phyloP scores from a whole-genome alignment of 1,139 yeast genomes.

The Suhomyces bokatorum region DNA sequence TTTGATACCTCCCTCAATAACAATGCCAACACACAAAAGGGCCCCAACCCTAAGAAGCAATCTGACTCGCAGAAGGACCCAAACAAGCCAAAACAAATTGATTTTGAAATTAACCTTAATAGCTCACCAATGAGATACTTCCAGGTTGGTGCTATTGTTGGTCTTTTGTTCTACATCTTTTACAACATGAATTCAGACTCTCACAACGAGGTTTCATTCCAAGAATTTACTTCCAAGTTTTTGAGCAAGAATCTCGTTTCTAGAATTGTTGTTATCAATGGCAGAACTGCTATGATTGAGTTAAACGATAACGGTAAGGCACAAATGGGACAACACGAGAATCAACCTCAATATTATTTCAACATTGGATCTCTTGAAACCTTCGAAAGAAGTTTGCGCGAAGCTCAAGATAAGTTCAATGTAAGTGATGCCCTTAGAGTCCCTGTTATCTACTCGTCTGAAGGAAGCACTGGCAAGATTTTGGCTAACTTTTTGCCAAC shows the following conservation, averaged over 20 bases:
- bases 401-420: conserved; percentile 67
- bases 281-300: conserved; percentile 40
- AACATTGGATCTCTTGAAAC: conserved; percentile 89
- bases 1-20: conserved; percentile 2
- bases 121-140: conserved; percentile 29
- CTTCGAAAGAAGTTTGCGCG: conserved; percentile 83
- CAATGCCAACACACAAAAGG: background rate
- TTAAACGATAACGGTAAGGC: conserved; percentile 40
- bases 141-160: conserved; percentile 33
- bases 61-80: conserved; percentile 9
- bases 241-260: conserved; percentile 42
- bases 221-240: conserved; percentile 43
- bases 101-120: conserved; percentile 29
- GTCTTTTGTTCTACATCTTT: conserved; percentile 26
- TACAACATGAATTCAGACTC: conserved; percentile 21
- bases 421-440: conserved; percentile 66
- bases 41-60: conserved; percentile 1
- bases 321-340: conserved; percentile 25
- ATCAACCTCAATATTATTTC: conserved; percentile 40
- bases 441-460: conserved; percentile 79
- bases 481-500: conserved; percentile 83
- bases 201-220: conserved; percentile 42
- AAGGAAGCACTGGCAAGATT: conserved; percentile 62
- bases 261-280: conserved; percentile 40
- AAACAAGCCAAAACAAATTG: conserved; percentile 17